Conservation (phyloP, 1,139 yeast species). For the Tardiomyces digboiensis region DNA sequence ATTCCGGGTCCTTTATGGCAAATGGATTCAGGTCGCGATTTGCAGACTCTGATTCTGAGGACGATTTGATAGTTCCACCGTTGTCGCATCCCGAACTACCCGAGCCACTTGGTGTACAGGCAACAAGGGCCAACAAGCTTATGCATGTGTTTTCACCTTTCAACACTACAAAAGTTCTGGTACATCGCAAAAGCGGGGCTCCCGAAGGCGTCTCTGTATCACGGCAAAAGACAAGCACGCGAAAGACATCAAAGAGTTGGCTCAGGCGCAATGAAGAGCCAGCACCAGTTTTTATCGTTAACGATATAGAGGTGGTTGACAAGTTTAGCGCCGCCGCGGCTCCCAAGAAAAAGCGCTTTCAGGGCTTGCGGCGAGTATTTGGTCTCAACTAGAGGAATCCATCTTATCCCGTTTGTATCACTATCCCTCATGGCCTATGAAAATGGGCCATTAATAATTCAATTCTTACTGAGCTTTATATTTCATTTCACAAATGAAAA, state of each 20-base stretch:
- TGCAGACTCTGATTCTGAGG: slow-evolving; percentile 27
- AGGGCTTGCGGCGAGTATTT: slow-evolving; percentile 19
- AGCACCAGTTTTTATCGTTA: neutral
- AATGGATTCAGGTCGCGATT: slow-evolving; percentile 23
- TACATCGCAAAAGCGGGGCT: slow-evolving; percentile 5
- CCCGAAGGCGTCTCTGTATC: neutral
- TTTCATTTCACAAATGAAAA: no score
- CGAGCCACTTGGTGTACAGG: neutral
- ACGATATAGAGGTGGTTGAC: neutral
- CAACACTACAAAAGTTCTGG: slow-evolving; percentile 13
- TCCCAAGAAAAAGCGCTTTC: slow-evolving; percentile 19
- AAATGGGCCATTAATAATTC: no score
- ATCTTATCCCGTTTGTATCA: neutral
- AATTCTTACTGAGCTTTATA: no score
- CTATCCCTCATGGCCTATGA: no score
- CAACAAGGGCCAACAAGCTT: slow-evolving; percentile 5
- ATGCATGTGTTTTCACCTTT: slow-evolving; percentile 17
- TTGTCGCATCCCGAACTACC: slow-evolving; percentile 1
- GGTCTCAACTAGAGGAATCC: slow-evolving; percentile 10
- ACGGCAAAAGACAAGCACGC: neutral
- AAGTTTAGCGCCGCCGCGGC: slow-evolving; percentile 2
- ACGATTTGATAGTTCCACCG: slow-evolving; percentile 10
- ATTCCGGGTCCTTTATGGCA: neutral
- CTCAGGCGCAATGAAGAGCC: neutral
- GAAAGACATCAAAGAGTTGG: neutral